Base-by-base conservation (phyloP, 2,329 filamentous ascomycete genomes). In the Chaetomiaceae sp. region DNA sequence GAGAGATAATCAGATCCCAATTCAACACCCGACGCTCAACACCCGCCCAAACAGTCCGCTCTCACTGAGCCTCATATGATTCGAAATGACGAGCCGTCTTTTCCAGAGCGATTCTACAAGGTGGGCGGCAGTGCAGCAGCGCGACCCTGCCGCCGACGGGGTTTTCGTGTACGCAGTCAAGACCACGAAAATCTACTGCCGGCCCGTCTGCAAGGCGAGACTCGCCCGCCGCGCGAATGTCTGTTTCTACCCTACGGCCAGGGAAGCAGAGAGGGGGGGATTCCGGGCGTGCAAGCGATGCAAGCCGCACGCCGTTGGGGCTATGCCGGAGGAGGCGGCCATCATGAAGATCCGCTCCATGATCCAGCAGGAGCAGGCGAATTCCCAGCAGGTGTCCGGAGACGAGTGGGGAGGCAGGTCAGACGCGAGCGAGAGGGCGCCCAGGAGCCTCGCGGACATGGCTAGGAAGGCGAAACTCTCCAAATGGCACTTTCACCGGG, bases 211-310 rank as follows among this genome's bases (percentile, higher is more conserved):
- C 13, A 30, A 30, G 16, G 29, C 41, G 5, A 30, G 40, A 8
- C 40, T 51, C 5, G 48, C 48, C 2, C 14, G 48, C 13, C 41
- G 14, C 9, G 48, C 48, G 3, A 51, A 51, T 25, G 25, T 51
- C 48, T n/a, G 37, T 10, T 51, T 49, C 27, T 41, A 32, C n/a
- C 36, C 41, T 29, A 8, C 29, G 7, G 14, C 36, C 2, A 36
- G 4, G 4, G 50, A 52, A 2, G 50, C 43, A 4, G 42, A 41
- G 11, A 8, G 9, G 5, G 50, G 34, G 21, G 43, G 43, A 4
- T 52, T 47, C 21, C 42, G 46, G 2, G 46, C 46, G 2, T 49
- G 46, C 21, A 32, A 44, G 33, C 48, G 48, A 16, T 51, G 40
- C 32, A 37, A 38, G n/a, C 48, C 48, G 2, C 20, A n/a, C n/a